Evolutionary conservation across 208 protist species (phyloP).

Genomic region (Phytomonas francai): DNA sequence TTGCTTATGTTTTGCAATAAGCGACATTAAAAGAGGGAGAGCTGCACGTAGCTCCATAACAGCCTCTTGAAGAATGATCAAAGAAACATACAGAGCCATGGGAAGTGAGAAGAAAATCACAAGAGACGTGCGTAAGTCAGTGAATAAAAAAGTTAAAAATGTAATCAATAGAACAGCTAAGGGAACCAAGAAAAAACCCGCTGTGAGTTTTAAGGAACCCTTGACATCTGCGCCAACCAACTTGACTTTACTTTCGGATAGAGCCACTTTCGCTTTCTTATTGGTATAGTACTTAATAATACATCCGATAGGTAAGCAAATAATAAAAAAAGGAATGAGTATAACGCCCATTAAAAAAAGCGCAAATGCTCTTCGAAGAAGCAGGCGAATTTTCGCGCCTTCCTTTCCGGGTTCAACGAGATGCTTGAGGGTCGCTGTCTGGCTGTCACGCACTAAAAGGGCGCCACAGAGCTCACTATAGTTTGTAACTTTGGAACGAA

Average conservation of each 20-base stretch:
- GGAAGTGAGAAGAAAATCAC: slow-evolving; percentile 68
- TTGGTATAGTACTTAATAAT: slow-evolving; percentile 43
- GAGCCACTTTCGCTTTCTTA: slow-evolving; percentile 54
- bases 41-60: slow-evolving; percentile 75
- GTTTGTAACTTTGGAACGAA: slow-evolving; percentile 67
- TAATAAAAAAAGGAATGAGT: slow-evolving; percentile 77
- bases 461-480: slow-evolving; percentile 79
- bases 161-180: slow-evolving; percentile 46
- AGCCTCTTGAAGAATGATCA: slow-evolving; percentile 80
- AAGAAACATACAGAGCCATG: slow-evolving; percentile 88
- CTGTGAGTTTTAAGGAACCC: slow-evolving; percentile 82
- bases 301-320: slow-evolving; percentile 67
- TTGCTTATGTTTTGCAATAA: slow-evolving; percentile 81
- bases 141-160: slow-evolving; percentile 50
- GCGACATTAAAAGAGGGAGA: slow-evolving; percentile 82
- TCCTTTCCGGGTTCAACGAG: slow-evolving; percentile 41
- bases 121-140: slow-evolving; percentile 54
- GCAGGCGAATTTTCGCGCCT: slow-evolving; percentile 43
- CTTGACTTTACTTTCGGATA: slow-evolving; percentile 82
- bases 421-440: slow-evolving; percentile 74
- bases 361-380: slow-evolving; percentile 65
- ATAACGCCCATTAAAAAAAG: slow-evolving; percentile 72
- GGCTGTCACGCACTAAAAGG: slow-evolving; percentile 78
- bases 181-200: slow-evolving; percentile 60
- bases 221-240: slow-evolving; percentile 85